A percentile compares a stretch with the other conserved stretches of the same genome.
These are phyloP conservation scores for Ganoderma multipileum DNA, from an alignment of 1,284 basidiomycete genomes.

Conservation along the genomic window DNA sequence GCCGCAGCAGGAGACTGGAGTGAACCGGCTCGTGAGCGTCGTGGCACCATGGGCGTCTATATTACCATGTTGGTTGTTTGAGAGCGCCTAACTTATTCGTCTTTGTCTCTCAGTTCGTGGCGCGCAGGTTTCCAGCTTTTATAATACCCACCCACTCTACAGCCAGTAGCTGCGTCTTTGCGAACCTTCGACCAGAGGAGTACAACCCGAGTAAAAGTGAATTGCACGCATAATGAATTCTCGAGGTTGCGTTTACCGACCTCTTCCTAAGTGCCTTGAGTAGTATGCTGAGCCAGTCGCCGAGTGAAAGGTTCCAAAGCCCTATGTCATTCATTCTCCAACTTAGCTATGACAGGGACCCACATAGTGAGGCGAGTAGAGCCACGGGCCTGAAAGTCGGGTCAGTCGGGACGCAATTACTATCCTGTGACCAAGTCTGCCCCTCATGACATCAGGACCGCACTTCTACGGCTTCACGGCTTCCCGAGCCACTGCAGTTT, in stretches of 20 bases:
- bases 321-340: background rate
- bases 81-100: too few relatives aligned
- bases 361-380: background rate
- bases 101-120: too few relatives aligned
- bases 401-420: background rate
- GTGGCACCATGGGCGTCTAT: too few relatives aligned
- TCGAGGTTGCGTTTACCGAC: too few relatives aligned
- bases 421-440: background rate
- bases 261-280: too few relatives aligned
- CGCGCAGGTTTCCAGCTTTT: background rate
- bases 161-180: background rate
- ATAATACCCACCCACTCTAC: background rate
- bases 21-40: too few relatives aligned
- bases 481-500: background rate
- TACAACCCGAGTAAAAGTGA: background rate
- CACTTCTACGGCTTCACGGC: background rate
- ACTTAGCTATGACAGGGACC: background rate
- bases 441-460: background rate
- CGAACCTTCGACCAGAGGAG: background rate
- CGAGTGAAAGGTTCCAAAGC: background rate
- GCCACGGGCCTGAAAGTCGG: background rate
- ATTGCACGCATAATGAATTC: background rate
- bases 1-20: too few relatives aligned
- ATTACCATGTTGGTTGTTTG: too few relatives aligned
- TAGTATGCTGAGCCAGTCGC: background rate